Evolutionary conservation across 805 yeast species (phyloP), one percentile per base, ranked within the genome.

Genomic region (Candida qinlingensis): DNA sequence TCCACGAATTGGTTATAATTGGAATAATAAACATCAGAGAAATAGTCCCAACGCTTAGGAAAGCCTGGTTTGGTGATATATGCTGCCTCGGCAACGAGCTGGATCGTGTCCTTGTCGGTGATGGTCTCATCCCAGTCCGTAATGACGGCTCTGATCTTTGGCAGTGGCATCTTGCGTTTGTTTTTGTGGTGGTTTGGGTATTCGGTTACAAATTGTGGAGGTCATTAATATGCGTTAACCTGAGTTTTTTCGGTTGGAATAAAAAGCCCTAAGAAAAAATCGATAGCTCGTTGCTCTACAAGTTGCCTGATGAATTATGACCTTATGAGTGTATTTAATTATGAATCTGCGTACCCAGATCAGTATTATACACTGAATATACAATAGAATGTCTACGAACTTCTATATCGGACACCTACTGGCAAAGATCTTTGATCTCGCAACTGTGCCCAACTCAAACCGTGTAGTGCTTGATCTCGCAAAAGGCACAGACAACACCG

Each of bases 91-190:
- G 81, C 79, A n/a, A 80, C 67, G 5, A 77, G 56, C 28, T 60
- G 61, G 30, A 82, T 74, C 0, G 89, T 81, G 60, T 83, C 88
- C 31, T 63, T 57, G 6, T 57, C 53, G 0, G 88, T 80, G 29
- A 80, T 70, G 0, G 88, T 83, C 39, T 81, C 87, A 59, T 83
- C 89, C 82, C 85, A 83, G 54, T 83, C 89, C 4, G 76, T 62
- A 2, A 81, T 69, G 9, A 81, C 53, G 37, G 55, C 55, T 33
- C 53, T 54, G 13, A 58, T 49, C 42, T 42, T 46, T n/a, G 56
- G 54, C 6, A 47, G 31, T 8, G 35, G 33, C 45, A 41, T 45
- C 27, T 26, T 37, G 27, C 2, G 19, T 19, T 19, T 19, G 19
- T 19, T 26, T 25, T 12, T 8, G 12, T 26, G 41, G 29, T 25